Evolutionary conservation across 352 stramenopile genomes (phyloP).

Genomic region (Pythium volutum): DNA sequence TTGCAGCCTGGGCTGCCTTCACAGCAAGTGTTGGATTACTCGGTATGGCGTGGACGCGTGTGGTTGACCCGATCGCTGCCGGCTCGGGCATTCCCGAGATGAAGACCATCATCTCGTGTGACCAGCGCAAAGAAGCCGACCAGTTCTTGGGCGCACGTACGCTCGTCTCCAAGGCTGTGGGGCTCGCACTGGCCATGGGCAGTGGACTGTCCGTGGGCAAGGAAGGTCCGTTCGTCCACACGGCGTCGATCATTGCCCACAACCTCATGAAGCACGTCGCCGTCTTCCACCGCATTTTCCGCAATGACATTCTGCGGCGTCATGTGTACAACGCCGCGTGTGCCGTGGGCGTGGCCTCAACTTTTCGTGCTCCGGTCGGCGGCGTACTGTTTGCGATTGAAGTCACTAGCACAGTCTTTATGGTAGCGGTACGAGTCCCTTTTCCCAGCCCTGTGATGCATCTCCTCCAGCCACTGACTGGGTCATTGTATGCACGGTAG

Average conservation of each 20-base stretch:
- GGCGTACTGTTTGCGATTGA: slow-evolving; percentile 91
- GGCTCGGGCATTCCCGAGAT: slow-evolving; percentile 77
- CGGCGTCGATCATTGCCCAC: slow-evolving; percentile 81
- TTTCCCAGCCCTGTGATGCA: too few relatives aligned
- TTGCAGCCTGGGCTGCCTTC: slow-evolving; percentile 37
- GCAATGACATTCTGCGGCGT: slow-evolving; percentile 58
- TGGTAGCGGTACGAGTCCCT: slow-evolving; percentile 39
- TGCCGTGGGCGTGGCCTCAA: slow-evolving; percentile 85
- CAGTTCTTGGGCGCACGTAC: slow-evolving; percentile 43
- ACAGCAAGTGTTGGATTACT: slow-evolving; percentile 30
- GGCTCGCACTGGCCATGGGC: slow-evolving; percentile 89
- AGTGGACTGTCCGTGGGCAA: slow-evolving; percentile 94
- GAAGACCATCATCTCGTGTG: slow-evolving; percentile 75
- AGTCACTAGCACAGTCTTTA: slow-evolving; percentile 75
- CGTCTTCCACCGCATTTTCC: slow-evolving; percentile 66
- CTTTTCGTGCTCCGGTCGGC: slow-evolving; percentile 87
- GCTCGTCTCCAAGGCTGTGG: slow-evolving; percentile 77
- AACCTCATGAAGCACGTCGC: slow-evolving; percentile 71
- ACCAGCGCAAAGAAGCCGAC: slow-evolving; percentile 43
- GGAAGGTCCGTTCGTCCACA: slow-evolving; percentile 97
- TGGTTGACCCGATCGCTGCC: slow-evolving; percentile 41
- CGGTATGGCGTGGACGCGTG: slow-evolving; percentile 41
- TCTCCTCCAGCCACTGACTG: not conserved
- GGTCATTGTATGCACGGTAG: not conserved
- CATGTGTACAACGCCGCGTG: slow-evolving; percentile 88